Evolutionary conservation across 2,329 filamentous ascomycete species (phyloP), one percentile per base, ranked within the genome.

Genomic region (Pyrenochaeta sp.): DNA sequence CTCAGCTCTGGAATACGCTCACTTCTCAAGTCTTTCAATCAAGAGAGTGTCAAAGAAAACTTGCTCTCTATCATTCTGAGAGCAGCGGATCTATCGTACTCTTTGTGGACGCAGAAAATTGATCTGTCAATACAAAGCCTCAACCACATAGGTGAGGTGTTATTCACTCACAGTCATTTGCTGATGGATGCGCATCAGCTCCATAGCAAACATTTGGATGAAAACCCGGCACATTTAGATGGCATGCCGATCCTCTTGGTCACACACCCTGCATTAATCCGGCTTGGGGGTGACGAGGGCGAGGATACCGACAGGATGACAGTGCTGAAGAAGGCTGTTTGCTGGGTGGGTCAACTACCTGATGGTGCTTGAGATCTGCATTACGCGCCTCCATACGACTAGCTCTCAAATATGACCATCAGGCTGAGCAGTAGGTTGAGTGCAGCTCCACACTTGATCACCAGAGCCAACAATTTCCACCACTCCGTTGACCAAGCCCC

Each of bases 151-250:
- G 27, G 32, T 46, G 44, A 46, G 27, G 13, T 30, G 6, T 46
- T 46, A 9, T 46, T 46, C 28, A n/a, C 44, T 5, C 44, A 30
- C n/a, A 34, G n/a, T 19, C 25, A 46, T n/a, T 12, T 12, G 5
- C 28, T 30, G 8, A 46, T 46, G 44, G 44, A 46, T 8, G 28
- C 28, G 24, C 44, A 46, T 46, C 28, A 34, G 27, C n/a, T 34
- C 22, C 44, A 46, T n/a, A 46, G 44, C n/a, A 46, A 46, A 27
- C 44, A 46, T 46, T 7, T 46, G 24, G 44, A 46, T 19, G 44
- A 46, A 5, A 27, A 46, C 22, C 44, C 44, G 19, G 40, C 40
- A 12, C 19, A 43, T 43, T n/a, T 46, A 19, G 44, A 46, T n/a
- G 25, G 44, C 27, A 10, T 34, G 25, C 44, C 44, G 28, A 46